phyloP scores from a whole-genome alignment of 768 basidiomycete genomes.

The Mycena sanguinolenta region DNA sequence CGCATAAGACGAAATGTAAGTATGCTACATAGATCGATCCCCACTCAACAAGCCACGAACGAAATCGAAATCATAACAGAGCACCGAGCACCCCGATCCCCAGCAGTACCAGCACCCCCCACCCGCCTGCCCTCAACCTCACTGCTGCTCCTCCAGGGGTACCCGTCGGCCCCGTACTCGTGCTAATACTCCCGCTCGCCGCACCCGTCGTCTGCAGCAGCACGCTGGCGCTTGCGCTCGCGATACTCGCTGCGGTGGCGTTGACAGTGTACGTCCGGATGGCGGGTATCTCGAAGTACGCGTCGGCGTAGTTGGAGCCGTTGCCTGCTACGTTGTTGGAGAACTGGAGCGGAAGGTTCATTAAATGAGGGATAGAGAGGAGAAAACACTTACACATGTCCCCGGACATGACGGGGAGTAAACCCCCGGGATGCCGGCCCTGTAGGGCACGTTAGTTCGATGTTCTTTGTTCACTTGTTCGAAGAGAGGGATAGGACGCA shows the following conservation, averaged over 20 bases:
- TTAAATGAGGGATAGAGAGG: not conserved
- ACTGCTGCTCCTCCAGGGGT: too few relatives aligned
- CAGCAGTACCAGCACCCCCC: too few relatives aligned
- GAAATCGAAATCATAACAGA: too few relatives aligned
- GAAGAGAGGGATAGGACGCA: constrained; percentile 42
- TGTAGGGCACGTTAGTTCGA: too few relatives aligned
- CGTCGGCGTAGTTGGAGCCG: constrained; percentile 66
- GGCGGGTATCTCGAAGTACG: constrained; percentile 74
- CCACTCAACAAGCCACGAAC: too few relatives aligned
- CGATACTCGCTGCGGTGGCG: not conserved
- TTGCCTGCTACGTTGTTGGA: constrained; percentile 65
- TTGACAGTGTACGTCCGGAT: constrained; percentile 62
- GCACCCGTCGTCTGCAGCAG: constrained; percentile 13
- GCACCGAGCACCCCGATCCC: too few relatives aligned
- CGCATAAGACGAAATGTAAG: too few relatives aligned
- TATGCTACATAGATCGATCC: too few relatives aligned
- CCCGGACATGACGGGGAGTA: constrained; percentile 62
- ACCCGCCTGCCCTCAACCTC: too few relatives aligned
- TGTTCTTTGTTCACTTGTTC: too few relatives aligned
- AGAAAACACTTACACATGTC: constrained; percentile 54
- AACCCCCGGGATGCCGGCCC: constrained; percentile 63
- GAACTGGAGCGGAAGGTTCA: constrained; percentile 48
- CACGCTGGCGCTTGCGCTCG: not conserved
- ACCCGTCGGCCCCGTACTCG: not conserved
- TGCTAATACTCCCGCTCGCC: not conserved